Evolutionary conservation across 2,329 filamentous ascomycete species (phyloP), one percentile per base, ranked within the genome.

Genomic region (Pseudodiploospora longispora): DNA sequence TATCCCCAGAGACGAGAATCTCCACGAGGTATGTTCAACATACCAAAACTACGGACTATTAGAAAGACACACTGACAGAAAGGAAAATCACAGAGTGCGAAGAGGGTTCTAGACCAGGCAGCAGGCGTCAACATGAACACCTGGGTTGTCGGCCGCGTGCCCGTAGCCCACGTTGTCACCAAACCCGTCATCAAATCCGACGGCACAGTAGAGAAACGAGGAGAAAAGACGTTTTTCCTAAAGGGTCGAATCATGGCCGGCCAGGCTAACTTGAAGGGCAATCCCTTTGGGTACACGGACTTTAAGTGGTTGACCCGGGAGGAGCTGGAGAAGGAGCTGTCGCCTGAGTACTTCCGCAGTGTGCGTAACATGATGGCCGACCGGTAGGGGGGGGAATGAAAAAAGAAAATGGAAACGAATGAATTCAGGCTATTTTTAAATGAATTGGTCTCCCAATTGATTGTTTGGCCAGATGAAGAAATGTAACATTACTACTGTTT

Each of bases 91-190:
- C 55, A 98, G 93, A 83, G 87, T 37, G 89, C 91, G 33, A 79
- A 88, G 60, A 79, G 89, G 48, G 81, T 89, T 43, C 74, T 97
- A 27, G 73, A 83, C 42, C 75, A 87, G 56, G 74, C 87, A 4
- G 89, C 84, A 7, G 93, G 93, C 47, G 69, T 86, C 49, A 94
- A 98, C 74, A 97, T 98, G 90, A 97, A 97, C 72, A 96, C 89
- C 44, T 98, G 93, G 90, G 80, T 97, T 55, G 86, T 98, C 41
- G 91, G 89, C 48, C 89, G 89, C 56, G 85, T 85, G 47, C 93
- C 93, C 8, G 78, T 96, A 47, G 91, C 90, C 28, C 85, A 96
- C 67, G 69, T 85, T 58, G 73, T 86, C 53, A 70, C 69, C 49
- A 69, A 79, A 50, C 74, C 74, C 54, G 53, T 63, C 56, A 55